Base-by-base conservation (phyloP, 23 red algal species). In the Agarophyton chilense region DNA sequence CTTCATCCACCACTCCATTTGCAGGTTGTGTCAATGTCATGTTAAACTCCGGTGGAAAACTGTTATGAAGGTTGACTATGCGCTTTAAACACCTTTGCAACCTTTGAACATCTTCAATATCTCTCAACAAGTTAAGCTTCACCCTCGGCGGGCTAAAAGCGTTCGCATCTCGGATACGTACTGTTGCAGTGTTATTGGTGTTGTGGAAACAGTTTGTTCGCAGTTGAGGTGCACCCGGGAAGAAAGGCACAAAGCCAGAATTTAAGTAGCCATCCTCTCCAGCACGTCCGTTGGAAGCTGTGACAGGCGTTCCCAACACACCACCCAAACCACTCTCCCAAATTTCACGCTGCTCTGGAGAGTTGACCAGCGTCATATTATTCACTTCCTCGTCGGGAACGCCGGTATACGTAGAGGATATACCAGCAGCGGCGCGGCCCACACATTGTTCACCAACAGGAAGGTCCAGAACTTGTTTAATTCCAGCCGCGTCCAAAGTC, bases 381-480 rank as follows among this genome's bases (percentile, higher is more conserved):
- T 74, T 74, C 3, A 29, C 68, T 49, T 43, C 40, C 47, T 74
- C 68, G 36, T 74, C 68, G 28, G 40, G 68, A 4, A 74, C 68
- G 68, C 68, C 90, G n/a, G 19, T 65, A 46, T 79, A 86, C 49
- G 33, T 45, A 34, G 62, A 68, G 28, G 54, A 51, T 28, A 93
- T 21, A 24, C n/a, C 25, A 0, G 53, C 90, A 24, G 47, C 26
- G 7, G 79, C 54, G 11, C 90, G 63, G 6, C 66, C 68, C 35
- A 74, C 47, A 19, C 50, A 64, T 26, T 38, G 34, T n/a, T 52
- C 33, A 21, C 91, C 91, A 36, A 94, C 91, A 4, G 80, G 80
- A 24, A 89, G 83, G n/a, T 82, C 83, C 16, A 89, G 50, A 17
- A 64, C 33, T 26, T 78, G 39, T 17, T 52, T 22, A 51, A 96